Conservation (phyloP, 2,329 filamentous ascomycete species). For the Hypoxylon sp. region DNA sequence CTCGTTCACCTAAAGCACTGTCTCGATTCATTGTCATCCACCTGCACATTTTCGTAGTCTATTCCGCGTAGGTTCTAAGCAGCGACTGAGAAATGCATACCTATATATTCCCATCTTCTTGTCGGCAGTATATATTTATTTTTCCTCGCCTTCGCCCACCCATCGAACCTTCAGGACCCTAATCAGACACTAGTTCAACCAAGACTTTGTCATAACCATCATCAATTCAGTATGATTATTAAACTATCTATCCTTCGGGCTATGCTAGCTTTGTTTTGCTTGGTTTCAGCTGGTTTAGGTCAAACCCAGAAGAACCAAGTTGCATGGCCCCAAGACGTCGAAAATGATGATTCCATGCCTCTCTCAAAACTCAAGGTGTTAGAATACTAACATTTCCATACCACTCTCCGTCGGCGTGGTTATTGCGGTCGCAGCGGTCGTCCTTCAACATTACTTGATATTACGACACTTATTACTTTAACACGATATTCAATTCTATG, state of each 20-base stretch:
- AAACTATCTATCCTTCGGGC: constrained; percentile 3
- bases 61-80: not conserved
- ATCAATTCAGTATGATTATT: constrained; percentile 1
- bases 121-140: not conserved
- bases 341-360: not conserved
- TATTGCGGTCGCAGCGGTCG: not conserved
- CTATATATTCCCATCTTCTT: not conserved
- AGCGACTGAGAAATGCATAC: not conserved
- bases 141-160: not conserved
- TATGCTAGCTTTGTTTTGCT: not conserved
- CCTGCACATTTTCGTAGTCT: not conserved
- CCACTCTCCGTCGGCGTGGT: constrained; percentile 6
- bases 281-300: constrained; percentile 1
- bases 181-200: not conserved
- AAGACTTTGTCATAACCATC: not conserved
- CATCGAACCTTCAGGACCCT: not conserved
- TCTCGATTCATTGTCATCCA: not conserved
- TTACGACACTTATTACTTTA: not conserved
- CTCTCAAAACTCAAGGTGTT: not conserved
- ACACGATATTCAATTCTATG: not conserved
- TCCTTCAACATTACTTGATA: constrained; percentile 4
- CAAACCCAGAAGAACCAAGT: constrained; percentile 8
- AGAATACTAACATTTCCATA: constrained; percentile 5
- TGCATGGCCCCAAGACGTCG: constrained; percentile 7
- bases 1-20: not conserved